A percentile compares a stretch with the other conserved stretches of the same genome.
Conservation (phyloP, 2,329 filamentous ascomycete species). For the Pseudogymnoascus verrucosus region DNA sequence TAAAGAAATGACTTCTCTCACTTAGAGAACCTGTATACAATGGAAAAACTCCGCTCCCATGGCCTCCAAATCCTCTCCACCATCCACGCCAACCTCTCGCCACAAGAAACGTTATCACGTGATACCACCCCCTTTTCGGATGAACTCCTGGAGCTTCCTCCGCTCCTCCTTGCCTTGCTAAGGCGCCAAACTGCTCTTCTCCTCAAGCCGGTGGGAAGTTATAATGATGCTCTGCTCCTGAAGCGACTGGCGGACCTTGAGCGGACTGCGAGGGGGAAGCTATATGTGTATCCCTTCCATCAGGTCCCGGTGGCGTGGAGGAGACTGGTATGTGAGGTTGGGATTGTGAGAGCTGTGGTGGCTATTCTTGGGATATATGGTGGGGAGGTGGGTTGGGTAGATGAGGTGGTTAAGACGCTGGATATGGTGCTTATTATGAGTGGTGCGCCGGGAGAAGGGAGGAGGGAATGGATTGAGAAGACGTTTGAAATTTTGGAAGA, state of each 20-base stretch:
- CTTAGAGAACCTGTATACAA: not conserved
- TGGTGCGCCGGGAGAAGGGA: slow-evolving; percentile 14
- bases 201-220: not conserved
- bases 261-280: slow-evolving; percentile 52
- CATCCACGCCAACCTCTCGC: not conserved
- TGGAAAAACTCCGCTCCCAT: not conserved
- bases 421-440: slow-evolving; percentile 29
- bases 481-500: slow-evolving; percentile 60
- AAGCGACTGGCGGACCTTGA: slow-evolving; percentile 47
- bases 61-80: not conserved
- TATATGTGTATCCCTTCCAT: slow-evolving; percentile 63
- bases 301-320: slow-evolving; percentile 62
- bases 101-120: not conserved
- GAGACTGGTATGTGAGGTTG: slow-evolving; percentile 62
- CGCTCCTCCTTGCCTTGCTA: not conserved
- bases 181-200: not conserved
- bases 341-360: slow-evolving; percentile 49
- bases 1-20: not conserved
- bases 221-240: slow-evolving; percentile 10
- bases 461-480: slow-evolving; percentile 36
- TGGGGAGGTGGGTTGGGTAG: slow-evolving; percentile 12
- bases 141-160: not conserved
- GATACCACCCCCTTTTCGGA: not conserved
- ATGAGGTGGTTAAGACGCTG: slow-evolving; percentile 21
- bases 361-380: not conserved